phyloP scores from a whole-genome alignment of 345 rosid genomes.

The Cardamine occulta region DNA sequence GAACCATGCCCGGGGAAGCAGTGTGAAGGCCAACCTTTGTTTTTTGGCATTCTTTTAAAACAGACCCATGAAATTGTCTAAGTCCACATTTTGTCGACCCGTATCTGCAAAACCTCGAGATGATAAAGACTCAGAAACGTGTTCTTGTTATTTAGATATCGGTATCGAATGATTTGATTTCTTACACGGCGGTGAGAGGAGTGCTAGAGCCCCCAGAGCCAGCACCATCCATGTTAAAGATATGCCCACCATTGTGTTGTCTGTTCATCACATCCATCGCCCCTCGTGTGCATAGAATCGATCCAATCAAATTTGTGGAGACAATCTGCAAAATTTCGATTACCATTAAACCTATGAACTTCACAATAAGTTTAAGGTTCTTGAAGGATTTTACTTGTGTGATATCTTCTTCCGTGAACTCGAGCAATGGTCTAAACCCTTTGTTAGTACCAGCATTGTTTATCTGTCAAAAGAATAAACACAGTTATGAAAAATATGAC shows the following conservation, averaged over 20 bases:
- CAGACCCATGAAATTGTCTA: constrained; percentile 85
- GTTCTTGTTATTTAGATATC: background rate
- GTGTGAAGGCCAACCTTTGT: constrained; percentile 91
- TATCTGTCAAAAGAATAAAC: constrained; percentile 55
- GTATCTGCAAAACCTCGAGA: constrained; percentile 57
- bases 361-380: background rate
- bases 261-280: constrained; percentile 77
- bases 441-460: constrained; percentile 94
- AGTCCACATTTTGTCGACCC: constrained; percentile 98
- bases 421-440: constrained; percentile 88
- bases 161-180: background rate
- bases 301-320: constrained; percentile 93
- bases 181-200: constrained; percentile 96
- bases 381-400: constrained; percentile 56
- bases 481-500: constrained; percentile 5
- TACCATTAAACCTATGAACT: background rate
- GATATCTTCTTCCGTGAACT: constrained; percentile 87
- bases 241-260: constrained; percentile 79
- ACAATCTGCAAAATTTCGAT: constrained; percentile 58
- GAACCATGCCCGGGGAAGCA: constrained; percentile 98
- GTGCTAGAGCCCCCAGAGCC: constrained; percentile 99
- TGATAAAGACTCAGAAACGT: constrained; percentile 10
- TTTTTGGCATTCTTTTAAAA: constrained; percentile 75
- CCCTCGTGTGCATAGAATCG: constrained; percentile 90
- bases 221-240: constrained; percentile 98